Conservation (phyloP, 495 filamentous ascomycete genomes). For the Letharia lupina region DNA sequence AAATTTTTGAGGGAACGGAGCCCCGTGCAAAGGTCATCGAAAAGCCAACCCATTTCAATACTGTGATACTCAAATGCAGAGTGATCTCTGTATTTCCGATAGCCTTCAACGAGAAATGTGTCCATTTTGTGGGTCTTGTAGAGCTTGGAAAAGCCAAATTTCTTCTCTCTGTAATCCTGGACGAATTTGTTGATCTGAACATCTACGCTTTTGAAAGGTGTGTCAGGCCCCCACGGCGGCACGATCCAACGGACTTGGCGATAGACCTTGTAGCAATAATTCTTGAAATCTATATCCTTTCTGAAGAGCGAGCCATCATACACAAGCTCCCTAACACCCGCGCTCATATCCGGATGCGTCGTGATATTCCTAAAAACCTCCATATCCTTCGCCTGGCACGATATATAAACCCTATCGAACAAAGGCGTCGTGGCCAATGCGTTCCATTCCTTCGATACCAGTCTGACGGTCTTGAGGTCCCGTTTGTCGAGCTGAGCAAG, state of each 20-base stretch:
- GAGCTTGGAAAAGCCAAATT: neutral
- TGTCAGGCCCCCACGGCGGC: neutral
- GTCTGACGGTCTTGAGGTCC: slow-evolving; percentile 9
- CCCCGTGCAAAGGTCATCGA: neutral
- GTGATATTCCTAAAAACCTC: neutral
- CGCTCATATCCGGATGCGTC: neutral
- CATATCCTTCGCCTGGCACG: neutral
- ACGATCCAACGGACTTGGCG: neutral
- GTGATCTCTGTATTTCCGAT: neutral
- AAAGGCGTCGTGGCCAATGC: neutral
- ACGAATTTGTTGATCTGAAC: neutral
- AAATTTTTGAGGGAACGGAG: neutral
- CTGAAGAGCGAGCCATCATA: slow-evolving; percentile 1
- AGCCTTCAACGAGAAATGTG: neutral
- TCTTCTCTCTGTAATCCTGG: neutral
- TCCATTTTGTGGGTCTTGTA: neutral
- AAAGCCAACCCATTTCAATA: neutral
- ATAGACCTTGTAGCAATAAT: neutral
- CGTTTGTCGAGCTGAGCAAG: slow-evolving; percentile 1
- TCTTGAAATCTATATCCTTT: neutral
- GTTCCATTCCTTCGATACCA: slow-evolving; percentile 10
- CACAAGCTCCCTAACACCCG: slow-evolving; percentile 4
- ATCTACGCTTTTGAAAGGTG: neutral
- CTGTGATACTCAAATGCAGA: neutral
- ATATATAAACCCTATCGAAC: slow-evolving; percentile 14